phyloP scores from a whole-genome alignment of 2,329 filamentous ascomycete species.

The Cladosporium sp. region DNA sequence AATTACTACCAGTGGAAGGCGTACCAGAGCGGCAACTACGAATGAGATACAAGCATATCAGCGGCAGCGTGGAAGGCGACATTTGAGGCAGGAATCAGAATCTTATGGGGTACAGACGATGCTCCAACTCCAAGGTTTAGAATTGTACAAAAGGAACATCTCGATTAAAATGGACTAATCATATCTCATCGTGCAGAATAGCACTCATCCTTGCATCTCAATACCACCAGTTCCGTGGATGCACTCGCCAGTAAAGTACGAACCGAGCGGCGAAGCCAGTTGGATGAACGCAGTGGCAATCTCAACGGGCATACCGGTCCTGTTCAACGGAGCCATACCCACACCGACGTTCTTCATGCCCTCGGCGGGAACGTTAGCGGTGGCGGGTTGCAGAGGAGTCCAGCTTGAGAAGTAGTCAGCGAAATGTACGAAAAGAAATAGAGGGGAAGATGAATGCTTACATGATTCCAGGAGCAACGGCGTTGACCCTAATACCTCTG shows the following conservation, averaged over 20 bases:
- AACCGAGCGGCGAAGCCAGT: conserved; percentile 22
- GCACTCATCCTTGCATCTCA: conserved; percentile 24
- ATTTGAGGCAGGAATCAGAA: no score
- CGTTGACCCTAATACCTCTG: conserved; percentile 52
- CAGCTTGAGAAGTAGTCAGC: conserved; percentile 26
- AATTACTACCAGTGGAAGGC: no score
- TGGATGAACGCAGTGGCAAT: conserved; percentile 28
- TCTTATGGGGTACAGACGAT: no score
- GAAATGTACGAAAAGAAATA: no score
- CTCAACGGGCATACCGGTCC: conserved; percentile 31
- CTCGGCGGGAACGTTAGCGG: conserved; percentile 33
- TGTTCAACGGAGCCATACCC: conserved; percentile 22
- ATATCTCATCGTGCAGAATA: no score
- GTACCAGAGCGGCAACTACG: no score
- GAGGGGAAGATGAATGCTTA: neutral
- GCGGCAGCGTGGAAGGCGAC: no score
- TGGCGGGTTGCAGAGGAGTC: conserved; percentile 41
- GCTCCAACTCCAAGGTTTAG: no score
- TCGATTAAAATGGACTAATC: no score
- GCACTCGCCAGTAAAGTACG: conserved; percentile 25
- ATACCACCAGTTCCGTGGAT: conserved; percentile 25
- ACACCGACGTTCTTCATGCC: conserved; percentile 24
- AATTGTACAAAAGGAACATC: no score
- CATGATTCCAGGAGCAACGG: conserved; percentile 54
- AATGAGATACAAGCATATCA: no score